A percentile compares a stretch with the other conserved stretches of the same genome.
Evolutionary conservation across 371 early-diverging fungal species (phyloP).

Genomic region (Mucor velutinosus): DNA sequence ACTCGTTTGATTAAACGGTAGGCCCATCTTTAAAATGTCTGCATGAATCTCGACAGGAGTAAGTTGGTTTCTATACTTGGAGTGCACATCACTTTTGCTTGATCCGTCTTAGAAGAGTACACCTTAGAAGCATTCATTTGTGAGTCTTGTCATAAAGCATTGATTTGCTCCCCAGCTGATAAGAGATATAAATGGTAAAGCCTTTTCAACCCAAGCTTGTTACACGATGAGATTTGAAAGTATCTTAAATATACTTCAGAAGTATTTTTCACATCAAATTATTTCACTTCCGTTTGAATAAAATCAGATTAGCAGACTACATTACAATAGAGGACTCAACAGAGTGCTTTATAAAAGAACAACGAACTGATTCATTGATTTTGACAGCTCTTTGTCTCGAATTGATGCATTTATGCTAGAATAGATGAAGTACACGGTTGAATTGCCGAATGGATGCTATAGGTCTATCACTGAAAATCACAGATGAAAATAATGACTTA

Average conservation of each 20-base stretch:
- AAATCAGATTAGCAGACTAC: neutral
- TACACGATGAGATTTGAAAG: neutral
- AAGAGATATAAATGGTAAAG: neutral
- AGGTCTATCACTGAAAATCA: neutral
- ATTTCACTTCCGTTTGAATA: too few species aligned
- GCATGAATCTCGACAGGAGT: too few species aligned
- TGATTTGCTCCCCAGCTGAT: neutral
- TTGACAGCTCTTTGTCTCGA: neutral
- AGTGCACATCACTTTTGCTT: too few species aligned
- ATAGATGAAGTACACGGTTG: neutral
- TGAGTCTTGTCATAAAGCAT: neutral
- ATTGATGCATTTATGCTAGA: too few species aligned
- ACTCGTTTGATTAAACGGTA: too few species aligned
- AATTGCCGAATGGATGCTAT: neutral
- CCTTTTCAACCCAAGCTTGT: neutral
- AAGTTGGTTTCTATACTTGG: too few species aligned
- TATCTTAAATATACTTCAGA: neutral
- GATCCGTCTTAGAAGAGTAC: too few species aligned
- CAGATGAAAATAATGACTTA: slow-evolving; percentile 12
- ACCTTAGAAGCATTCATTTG: too few species aligned
- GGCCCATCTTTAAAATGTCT: too few species aligned
- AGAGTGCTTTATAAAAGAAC: too few species aligned
- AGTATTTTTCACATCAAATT: neutral
- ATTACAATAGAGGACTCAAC: too few species aligned
- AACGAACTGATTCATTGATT: neutral